Evolutionary conservation across 2,329 filamentous ascomycete species (phyloP).

Genomic region (Ascochyta fabae): DNA sequence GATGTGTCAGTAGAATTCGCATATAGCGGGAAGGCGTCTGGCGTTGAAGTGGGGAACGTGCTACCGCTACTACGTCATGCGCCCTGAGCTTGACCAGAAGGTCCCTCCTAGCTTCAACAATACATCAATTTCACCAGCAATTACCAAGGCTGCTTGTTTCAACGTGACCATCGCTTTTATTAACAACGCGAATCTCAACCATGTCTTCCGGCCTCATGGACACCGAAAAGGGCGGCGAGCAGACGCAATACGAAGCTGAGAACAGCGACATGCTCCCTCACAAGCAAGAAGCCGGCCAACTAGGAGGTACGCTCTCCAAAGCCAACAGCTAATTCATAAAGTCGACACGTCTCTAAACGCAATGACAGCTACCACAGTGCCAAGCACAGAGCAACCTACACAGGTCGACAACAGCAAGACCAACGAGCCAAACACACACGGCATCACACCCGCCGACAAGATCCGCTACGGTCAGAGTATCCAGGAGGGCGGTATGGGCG

Average conservation of each 20-base stretch:
- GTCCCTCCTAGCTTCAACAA: constrained; percentile 18
- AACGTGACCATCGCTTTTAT: background rate
- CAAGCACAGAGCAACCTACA: constrained; percentile 24
- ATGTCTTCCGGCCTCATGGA: constrained; percentile 65
- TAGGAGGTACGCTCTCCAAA: constrained; percentile 55
- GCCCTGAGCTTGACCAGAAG: constrained; percentile 11
- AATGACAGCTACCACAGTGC: constrained; percentile 16
- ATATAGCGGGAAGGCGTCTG: constrained; percentile 21
- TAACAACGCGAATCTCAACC: background rate
- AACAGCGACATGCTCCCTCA: constrained; percentile 58
- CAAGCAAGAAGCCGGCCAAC: constrained; percentile 62
- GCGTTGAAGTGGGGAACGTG: constrained; percentile 22
- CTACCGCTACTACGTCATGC: constrained; percentile 27
- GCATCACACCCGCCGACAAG: constrained; percentile 54
- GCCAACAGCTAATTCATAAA: background rate
- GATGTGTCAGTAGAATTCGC: background rate
- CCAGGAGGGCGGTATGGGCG: constrained; percentile 62
- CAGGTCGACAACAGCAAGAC: constrained; percentile 28
- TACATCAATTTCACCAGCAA: constrained; percentile 2
- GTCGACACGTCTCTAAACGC: background rate
- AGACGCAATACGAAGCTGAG: constrained; percentile 67
- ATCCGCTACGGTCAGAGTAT: constrained; percentile 64
- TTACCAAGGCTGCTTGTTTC: background rate
- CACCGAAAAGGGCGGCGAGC: constrained; percentile 66
- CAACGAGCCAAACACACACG: constrained; percentile 52